Evolutionary conservation across 2,329 filamentous ascomycete genomes (phyloP).

Genomic region (Dactylellina cionopaga): DNA sequence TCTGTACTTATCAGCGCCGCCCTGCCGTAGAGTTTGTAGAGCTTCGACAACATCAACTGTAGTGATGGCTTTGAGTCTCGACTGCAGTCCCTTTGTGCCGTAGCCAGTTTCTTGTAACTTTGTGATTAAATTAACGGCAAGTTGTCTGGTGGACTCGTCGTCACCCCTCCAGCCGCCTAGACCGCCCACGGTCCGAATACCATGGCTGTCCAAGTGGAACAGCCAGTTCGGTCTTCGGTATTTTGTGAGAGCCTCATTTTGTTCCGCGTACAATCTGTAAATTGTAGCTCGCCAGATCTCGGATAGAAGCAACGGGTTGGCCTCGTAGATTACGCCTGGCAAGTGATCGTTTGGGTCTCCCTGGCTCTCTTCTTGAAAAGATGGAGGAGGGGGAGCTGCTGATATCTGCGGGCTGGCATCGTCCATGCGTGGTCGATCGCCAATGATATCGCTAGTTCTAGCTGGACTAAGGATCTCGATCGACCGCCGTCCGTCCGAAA

Average conservation of each 20-base stretch:
- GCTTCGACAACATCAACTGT: conserved; percentile 31
- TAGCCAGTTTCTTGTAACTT: conserved; percentile 43
- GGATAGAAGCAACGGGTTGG: conserved; percentile 21
- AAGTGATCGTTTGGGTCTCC: background rate
- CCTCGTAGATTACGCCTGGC: background rate
- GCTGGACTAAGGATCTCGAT: conserved; percentile 1
- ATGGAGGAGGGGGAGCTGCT: background rate
- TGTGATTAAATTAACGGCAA: conserved; percentile 33
- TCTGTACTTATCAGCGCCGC: conserved; percentile 37
- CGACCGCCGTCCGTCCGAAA: background rate
- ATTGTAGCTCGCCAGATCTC: conserved; percentile 49
- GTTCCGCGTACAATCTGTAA: conserved; percentile 27
- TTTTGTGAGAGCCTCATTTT: conserved; percentile 46
- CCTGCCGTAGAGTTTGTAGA: conserved; percentile 17
- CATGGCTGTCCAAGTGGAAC: conserved; percentile 27
- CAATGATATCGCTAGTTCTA: conserved; percentile 1
- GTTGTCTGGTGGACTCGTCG: conserved; percentile 33
- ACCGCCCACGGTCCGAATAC: conserved; percentile 19
- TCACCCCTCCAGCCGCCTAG: conserved; percentile 43
- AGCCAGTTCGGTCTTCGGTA: conserved; percentile 45
- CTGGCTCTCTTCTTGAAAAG: background rate
- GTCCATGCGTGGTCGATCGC: background rate
- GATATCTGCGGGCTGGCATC: background rate
- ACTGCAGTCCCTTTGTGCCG: conserved; percentile 30
- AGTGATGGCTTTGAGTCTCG: conserved; percentile 28